Evolutionary conservation across 768 basidiomycete genomes (phyloP), one percentile per base, ranked within the genome.

Genomic region (Daedaleopsis nitida): DNA sequence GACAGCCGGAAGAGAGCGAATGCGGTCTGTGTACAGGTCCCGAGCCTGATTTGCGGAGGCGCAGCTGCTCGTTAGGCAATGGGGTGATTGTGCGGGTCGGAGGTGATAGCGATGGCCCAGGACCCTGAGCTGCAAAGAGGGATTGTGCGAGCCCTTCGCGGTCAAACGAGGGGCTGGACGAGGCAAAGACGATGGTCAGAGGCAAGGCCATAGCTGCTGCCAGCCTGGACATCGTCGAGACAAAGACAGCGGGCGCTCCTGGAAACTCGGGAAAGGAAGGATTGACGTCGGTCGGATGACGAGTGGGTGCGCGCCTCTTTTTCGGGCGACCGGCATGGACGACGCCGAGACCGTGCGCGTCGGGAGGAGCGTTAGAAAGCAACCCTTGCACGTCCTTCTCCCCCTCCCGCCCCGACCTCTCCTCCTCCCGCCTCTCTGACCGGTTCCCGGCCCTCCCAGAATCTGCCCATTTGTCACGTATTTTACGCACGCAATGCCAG

Each of bases 401-500:
- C 27, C 17, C 11, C 27, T 5, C 34, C 54, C 34, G 39, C 34
- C 24, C 48, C 37, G 24, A 27, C 6, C 27, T n/a, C 16, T 35
- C 45, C 37, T 24, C 21, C 45, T 32, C 27, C 17, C 13, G n/a
- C 32, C 39, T n/a, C 37, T 49, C 24, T 42, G 45, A 19, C 19
- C 21, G 21, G 47, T 38, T 27, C 3, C 50, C 21, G 34, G 51
- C 13, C 52, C 57, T 23, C 56, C 52, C 27, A 39, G 21, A 44
- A 11, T 37, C 27, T 17, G 23, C 32, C 32, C 27, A 11, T 43
- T 69, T 77, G 74, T 76, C 76, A 80, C 77, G 68, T 73, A 68
- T 13, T 52, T 71, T 70, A 67, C 63, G 51, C 63, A 65, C 67
- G 9, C 47, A 49, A 87, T 88, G 85, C 78, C 81, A 73, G 69